phyloP scores from a whole-genome alignment of 495 filamentous ascomycete species.

The Parathielavia appendiculata region DNA sequence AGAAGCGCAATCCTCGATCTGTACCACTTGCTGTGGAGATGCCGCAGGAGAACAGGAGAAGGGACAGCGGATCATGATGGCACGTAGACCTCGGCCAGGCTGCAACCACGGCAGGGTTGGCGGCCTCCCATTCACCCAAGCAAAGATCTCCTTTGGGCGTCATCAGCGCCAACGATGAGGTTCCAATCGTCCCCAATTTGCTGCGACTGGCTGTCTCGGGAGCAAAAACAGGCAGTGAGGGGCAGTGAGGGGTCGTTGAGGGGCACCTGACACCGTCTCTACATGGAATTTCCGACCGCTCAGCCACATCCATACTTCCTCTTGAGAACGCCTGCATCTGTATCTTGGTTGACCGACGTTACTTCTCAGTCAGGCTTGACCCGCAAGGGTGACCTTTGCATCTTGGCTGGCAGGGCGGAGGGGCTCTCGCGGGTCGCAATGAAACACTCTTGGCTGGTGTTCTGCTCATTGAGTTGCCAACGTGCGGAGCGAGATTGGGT shows the following conservation, averaged over 20 bases:
- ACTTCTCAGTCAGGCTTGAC: not conserved
- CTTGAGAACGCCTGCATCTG: conserved; percentile 18
- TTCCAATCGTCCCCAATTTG: not conserved
- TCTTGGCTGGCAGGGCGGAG: not conserved
- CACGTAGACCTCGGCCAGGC: not conserved
- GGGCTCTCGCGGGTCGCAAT: not conserved
- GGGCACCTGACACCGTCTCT: conserved; percentile 31
- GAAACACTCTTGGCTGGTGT: not conserved
- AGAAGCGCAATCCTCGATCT: not conserved
- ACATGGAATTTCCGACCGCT: conserved; percentile 9
- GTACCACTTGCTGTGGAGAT: not conserved
- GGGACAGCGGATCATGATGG: conserved; percentile 8
- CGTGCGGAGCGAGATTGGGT: conserved; percentile 1
- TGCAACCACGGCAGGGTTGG: conserved; percentile 4
- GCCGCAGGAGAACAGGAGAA: not conserved
- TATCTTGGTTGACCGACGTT: conserved; percentile 17
- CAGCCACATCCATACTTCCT: conserved; percentile 20
- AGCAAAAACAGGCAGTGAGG: conserved; percentile 23
- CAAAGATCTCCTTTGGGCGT: not conserved
- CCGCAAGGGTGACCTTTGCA: conserved; percentile 14
- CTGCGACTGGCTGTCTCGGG: conserved; percentile 26
- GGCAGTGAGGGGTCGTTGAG: conserved; percentile 27
- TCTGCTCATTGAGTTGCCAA: not conserved
- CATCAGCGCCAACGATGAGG: not conserved
- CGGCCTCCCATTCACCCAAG: not conserved